Percentiles rank a stretch among this genome's conserved stretches.
Conservation (phyloP, 306 rosid species). For the Prosopis cineraria region DNA sequence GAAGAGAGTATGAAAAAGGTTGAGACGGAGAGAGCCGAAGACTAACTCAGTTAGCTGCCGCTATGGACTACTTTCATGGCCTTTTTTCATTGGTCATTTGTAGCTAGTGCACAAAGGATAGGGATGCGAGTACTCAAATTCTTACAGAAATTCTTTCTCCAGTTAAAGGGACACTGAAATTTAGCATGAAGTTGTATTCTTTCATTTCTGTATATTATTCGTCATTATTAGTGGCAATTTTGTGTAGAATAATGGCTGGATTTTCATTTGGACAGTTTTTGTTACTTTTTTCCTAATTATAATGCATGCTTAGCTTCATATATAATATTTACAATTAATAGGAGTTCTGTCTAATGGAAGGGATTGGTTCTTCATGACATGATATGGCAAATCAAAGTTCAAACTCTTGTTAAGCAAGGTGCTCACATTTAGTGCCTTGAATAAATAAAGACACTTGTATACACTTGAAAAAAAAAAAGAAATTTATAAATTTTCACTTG, state of each 20-base stretch:
- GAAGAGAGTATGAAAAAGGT: constrained; percentile 30
- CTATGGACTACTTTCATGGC: constrained; percentile 44
- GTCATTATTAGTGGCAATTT: constrained; percentile 48
- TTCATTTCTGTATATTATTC: constrained; percentile 57
- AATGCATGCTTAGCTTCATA: background rate
- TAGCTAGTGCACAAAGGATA: constrained; percentile 41
- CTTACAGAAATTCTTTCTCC: constrained; percentile 44
- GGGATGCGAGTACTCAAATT: constrained; percentile 40
- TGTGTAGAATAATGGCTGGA: constrained; percentile 53
- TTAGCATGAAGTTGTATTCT: constrained; percentile 55
- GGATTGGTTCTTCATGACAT: too few relatives aligned
- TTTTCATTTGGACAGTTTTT: constrained; percentile 29
- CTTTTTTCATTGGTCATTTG: constrained; percentile 40
- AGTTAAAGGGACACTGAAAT: constrained; percentile 35
- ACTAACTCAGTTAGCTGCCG: constrained; percentile 35
- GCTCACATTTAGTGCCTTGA: too few relatives aligned
- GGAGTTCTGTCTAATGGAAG: too few relatives aligned
- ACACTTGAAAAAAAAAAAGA: too few relatives aligned
- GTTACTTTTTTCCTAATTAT: background rate
- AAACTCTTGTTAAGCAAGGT: too few relatives aligned
- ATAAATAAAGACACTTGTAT: too few relatives aligned
- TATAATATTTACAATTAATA: background rate
- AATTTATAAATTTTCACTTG: too few relatives aligned
- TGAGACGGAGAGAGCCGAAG: constrained; percentile 43
- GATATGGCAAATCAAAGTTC: too few relatives aligned